phyloP scores from a whole-genome alignment of 192 early-diverging fungal species.

The Mortierella claussenii region DNA sequence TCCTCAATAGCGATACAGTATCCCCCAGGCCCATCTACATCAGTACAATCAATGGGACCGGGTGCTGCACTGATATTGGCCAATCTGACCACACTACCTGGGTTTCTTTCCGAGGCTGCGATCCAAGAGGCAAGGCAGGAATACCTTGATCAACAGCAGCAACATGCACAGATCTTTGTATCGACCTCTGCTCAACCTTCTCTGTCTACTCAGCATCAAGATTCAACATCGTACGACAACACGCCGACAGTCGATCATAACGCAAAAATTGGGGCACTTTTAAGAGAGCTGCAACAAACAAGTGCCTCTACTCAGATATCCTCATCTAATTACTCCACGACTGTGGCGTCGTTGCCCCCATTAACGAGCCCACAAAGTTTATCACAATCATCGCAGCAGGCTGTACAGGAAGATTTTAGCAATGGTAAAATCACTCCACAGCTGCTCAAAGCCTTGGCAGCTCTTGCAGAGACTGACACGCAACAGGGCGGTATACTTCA shows the following conservation, averaged over 20 bases:
- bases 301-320: not conserved
- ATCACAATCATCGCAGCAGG: not conserved
- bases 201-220: not conserved
- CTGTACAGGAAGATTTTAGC: constrained; percentile 22
- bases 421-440: constrained; percentile 45
- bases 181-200: not conserved
- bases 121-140: constrained; percentile 39
- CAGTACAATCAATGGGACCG: constrained; percentile 8
- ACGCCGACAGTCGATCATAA: not conserved
- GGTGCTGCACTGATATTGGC: constrained; percentile 24
- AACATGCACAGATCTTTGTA: not conserved
- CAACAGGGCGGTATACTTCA: constrained; percentile 16
- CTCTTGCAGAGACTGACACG: constrained; percentile 21
- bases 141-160: constrained; percentile 12
- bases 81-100: constrained; percentile 33
- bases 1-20: not conserved
- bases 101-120: constrained; percentile 37
- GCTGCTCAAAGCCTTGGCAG: constrained; percentile 30
- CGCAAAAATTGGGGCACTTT: constrained; percentile 2
- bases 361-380: not conserved
- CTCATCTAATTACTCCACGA: not conserved
- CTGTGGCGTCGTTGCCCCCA: not conserved
- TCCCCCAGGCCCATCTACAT: not conserved
- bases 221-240: not conserved
- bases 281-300: constrained; percentile 23